Evolutionary conservation across 257 asterid species (phyloP), one percentile per base, ranked within the genome.

Genomic region (Ilex asprella): DNA sequence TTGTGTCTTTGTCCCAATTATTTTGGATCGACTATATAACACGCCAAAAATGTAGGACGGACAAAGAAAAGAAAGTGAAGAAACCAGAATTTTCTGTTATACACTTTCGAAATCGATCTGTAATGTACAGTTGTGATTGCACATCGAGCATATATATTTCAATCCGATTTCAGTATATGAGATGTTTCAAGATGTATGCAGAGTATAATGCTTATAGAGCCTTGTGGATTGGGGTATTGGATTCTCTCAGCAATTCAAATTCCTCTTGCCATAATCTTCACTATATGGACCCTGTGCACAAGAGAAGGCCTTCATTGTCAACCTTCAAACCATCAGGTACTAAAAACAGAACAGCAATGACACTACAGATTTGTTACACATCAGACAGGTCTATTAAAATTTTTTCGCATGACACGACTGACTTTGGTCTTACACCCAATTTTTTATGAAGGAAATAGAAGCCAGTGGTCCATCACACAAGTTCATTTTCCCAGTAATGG

Each of bases 191-290:
- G 39, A 60, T 21, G 29, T 21, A 3, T 76, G 77, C 51, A 92
- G 99, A 97, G 96, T 0, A 68, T 85, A 15, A 64, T 86, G 65
- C 65, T 64, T 6, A 76, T 89, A 68, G 77, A 83, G 77, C 62
- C 82, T 43, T 92, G 99, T 73, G 96, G 99, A 70, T 75, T 76
- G 1, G 93, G 57, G 64, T 92, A 92, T 68, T 92, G 99, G 99
- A 68, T 83, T 35, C 75, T 92, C 61, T 84, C 97, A 55, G 67
- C 83, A 31, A 13, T 72, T 64, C 99, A 89, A 74, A 74, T 92
- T 41, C 97, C 95, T 58, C 66, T 89, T 10, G 86, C 95, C 16
- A 41, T 89, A 30, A 61, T 85, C 62, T 89, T 83, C 75, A 92
- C 89, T 35, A 15, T 82, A 39, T 81, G 80, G 78, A 83, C 84